Evolutionary conservation across 176 grass and related monocot species (phyloP).

Genomic region (Thalia dealbata): DNA sequence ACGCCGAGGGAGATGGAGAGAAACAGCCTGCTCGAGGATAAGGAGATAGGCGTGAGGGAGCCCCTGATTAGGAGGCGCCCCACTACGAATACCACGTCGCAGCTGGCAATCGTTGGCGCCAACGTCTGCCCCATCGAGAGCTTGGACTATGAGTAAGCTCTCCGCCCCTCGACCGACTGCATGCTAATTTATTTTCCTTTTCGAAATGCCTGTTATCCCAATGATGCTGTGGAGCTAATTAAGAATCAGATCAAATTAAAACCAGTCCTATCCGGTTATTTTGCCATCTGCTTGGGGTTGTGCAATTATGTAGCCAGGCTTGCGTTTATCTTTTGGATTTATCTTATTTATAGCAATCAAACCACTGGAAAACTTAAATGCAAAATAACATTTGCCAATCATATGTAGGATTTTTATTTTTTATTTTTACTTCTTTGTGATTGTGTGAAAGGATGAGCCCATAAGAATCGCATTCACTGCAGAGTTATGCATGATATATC

Average conservation of each 20-base stretch:
- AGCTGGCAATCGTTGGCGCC: slow-evolving; percentile 59
- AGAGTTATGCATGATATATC: no score
- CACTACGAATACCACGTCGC: slow-evolving; percentile 48
- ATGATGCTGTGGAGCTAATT: not conserved
- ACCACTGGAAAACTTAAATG: no score
- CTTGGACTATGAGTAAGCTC: slow-evolving; percentile 61
- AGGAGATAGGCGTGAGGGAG: slow-evolving; percentile 24
- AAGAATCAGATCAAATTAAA: not conserved
- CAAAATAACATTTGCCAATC: no score
- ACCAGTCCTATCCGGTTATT: not conserved
- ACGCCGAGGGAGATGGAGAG: not conserved
- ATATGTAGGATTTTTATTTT: no score
- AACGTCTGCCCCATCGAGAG: slow-evolving; percentile 67
- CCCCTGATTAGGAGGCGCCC: slow-evolving; percentile 30
- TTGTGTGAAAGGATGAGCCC: no score
- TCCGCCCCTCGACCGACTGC: no score
- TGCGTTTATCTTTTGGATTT: not conserved
- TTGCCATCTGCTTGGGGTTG: not conserved
- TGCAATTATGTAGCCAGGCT: not conserved
- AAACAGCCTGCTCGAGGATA: not conserved
- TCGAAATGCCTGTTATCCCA: no score
- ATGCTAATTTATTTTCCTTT: not conserved
- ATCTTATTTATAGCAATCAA: no score
- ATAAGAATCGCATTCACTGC: no score
- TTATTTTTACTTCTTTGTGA: no score